These are phyloP conservation scores for Colletotrichum lindemuthianum DNA, from an alignment of 2,329 filamentous ascomycete species.

Conservation along the genomic window DNA sequence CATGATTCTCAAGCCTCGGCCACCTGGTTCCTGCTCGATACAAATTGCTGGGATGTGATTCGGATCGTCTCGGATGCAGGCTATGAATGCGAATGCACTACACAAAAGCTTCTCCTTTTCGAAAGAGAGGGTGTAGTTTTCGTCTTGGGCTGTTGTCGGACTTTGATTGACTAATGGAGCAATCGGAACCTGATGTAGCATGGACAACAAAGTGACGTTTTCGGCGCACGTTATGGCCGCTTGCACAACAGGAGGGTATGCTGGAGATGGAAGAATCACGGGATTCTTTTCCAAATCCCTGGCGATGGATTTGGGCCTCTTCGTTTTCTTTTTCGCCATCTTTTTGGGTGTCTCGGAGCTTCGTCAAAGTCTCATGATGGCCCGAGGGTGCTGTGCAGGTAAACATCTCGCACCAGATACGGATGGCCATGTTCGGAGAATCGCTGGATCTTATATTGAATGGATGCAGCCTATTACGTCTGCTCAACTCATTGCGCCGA, in stretches of 20 bases:
- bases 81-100: slow-evolving; percentile 4
- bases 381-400: too few relatives aligned
- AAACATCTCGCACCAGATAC: too few relatives aligned
- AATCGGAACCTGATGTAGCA: neutral
- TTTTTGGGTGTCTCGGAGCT: too few relatives aligned
- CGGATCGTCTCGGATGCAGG: slow-evolving; percentile 2
- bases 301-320: too few relatives aligned
- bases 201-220: neutral
- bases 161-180: neutral
- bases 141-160: neutral
- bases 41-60: slow-evolving; percentile 7
- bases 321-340: too few relatives aligned
- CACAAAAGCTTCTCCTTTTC: neutral
- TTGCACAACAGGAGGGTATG: too few relatives aligned
- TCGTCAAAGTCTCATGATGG: too few relatives aligned
- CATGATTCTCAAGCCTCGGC: neutral
- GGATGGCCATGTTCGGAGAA: too few relatives aligned
- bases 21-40: slow-evolving; percentile 2
- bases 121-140: neutral
- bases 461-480: neutral
- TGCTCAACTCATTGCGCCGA: neutral
- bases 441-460: too few relatives aligned
- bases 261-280: too few relatives aligned
- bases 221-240: neutral
- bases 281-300: too few relatives aligned